Conservation (phyloP, 23 red algal species). For the Gracilaria vermiculophylla region DNA sequence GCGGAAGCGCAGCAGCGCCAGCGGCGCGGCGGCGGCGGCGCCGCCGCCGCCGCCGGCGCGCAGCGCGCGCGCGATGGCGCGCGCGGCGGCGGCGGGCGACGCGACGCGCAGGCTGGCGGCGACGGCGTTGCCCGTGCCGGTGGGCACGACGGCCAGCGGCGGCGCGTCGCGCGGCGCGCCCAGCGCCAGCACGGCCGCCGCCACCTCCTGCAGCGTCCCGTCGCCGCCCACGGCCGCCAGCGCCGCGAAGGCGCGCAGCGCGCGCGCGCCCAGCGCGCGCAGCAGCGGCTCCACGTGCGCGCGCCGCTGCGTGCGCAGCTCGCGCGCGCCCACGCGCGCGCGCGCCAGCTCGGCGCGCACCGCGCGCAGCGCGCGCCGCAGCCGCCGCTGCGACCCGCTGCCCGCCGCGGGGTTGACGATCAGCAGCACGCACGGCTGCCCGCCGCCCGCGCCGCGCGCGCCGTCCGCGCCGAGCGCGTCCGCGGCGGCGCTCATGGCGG, state of each 20-base stretch:
- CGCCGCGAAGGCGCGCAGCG: not conserved
- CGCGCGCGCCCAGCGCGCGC: not conserved
- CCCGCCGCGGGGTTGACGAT: not conserved
- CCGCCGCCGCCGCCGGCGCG: not conserved
- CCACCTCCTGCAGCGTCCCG: constrained; percentile 40
- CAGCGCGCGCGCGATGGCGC: constrained; percentile 32
- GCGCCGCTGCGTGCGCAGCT: not conserved
- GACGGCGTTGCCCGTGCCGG: constrained; percentile 42
- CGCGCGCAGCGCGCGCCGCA: not conserved
- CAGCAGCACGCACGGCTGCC: not conserved
- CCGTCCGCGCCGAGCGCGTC: too few species aligned
- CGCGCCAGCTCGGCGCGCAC: not conserved
- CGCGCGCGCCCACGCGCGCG: not conserved
- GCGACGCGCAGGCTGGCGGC: constrained; percentile 19
- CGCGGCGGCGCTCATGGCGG: too few species aligned
- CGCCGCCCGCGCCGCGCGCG: too few species aligned
- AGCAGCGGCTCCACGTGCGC: not conserved
- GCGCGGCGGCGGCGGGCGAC: constrained; percentile 2
- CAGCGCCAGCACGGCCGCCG: not conserved
- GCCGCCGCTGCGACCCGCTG: not conserved
- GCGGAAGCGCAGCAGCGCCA: constrained; percentile 28
- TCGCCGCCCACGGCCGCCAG: constrained; percentile 44
- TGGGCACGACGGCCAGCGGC: constrained; percentile 22
- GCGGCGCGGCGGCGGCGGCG: not conserved
- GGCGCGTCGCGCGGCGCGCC: constrained; percentile 17